Conservation (phyloP, 441 rosid species). For the Rhodomyrtus psidioides region DNA sequence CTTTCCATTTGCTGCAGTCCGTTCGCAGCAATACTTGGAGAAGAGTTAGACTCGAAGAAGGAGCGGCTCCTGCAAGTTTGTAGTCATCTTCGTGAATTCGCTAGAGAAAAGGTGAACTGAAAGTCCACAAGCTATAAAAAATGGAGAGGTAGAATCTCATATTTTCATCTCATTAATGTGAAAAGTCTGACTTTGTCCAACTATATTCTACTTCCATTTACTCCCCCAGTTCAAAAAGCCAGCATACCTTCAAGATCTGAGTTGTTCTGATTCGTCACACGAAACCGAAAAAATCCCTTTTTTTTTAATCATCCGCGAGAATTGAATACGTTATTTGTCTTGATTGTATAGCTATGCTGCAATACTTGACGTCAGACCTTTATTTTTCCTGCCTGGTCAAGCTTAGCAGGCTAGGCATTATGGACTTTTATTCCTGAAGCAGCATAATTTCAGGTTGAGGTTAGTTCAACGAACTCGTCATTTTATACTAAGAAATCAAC, state of each 20-base stretch:
- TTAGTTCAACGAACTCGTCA: neutral
- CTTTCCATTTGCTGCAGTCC: slow-evolving; percentile 4
- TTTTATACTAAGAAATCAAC: neutral
- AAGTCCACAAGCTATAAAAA: neutral
- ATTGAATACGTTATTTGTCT: neutral
- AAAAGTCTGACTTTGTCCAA: neutral
- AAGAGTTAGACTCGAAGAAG: neutral
- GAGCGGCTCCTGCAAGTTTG: neutral
- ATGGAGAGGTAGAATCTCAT: neutral
- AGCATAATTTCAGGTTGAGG: neutral
- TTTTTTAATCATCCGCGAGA: neutral
- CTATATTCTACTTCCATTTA: neutral
- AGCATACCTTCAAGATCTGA: neutral
- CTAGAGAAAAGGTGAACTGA: neutral
- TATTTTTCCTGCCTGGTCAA: neutral
- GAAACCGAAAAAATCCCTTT: neutral
- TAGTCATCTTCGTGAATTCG: neutral
- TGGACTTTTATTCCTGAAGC: neutral
- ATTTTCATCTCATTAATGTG: neutral
- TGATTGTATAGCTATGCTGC: neutral
- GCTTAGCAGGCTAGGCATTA: neutral
- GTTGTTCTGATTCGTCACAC: neutral
- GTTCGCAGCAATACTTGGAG: neutral
- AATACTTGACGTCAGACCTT: neutral
- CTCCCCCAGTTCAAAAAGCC: neutral